Evolutionary conservation across 768 basidiomycete species (phyloP), one percentile per base, ranked within the genome.

Genomic region (Termitomyces sp.): DNA sequence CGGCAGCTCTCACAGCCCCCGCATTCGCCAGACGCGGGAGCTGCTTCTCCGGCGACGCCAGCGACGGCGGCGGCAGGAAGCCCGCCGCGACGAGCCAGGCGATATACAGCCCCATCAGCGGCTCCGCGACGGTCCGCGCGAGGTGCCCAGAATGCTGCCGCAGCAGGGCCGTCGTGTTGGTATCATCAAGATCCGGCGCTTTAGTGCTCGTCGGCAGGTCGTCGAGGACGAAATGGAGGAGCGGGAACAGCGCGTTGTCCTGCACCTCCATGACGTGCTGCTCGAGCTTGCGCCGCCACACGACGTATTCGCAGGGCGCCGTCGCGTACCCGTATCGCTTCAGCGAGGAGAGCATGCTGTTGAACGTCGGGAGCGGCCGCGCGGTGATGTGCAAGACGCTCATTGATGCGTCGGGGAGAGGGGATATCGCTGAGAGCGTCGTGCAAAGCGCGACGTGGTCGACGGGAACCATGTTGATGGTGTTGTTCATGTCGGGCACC

Each of bases 191-290:
- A 61, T 90, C 88, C 2, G 97, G 92, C 0, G 94, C 85, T 71
- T 95, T 97, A 26, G 96, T 98, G 67, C 90, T 93, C 26, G 95
- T 97, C 5, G 97, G 97, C 20, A 99, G 79, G 71, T 99, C 97
- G 69, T 98, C 97, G 31, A 99, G 77, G 26, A 98, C 97, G 64
- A 98, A 98, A 72, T 99, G 96, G 18, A 99, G 81, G 10, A 99
- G 77, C 3, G 97, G 97, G 83, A 95, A 98, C 45, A 99, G 80
- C 2, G 97, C 97, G 62, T 99, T 98, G 70, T 98, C 96, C 69
- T 95, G 92, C 8, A 82, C 85, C 55, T 93, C 90, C 78, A 97
- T 87, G 47, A 96, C 96, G 69, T 98, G 96, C 64, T 89, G 90
- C 71, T 99, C 97, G 60, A 99, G 84, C 69, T 86, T 86, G 20